phyloP scores from a whole-genome alignment of 305 asterid genomes.

The Euphrasia arctica region DNA sequence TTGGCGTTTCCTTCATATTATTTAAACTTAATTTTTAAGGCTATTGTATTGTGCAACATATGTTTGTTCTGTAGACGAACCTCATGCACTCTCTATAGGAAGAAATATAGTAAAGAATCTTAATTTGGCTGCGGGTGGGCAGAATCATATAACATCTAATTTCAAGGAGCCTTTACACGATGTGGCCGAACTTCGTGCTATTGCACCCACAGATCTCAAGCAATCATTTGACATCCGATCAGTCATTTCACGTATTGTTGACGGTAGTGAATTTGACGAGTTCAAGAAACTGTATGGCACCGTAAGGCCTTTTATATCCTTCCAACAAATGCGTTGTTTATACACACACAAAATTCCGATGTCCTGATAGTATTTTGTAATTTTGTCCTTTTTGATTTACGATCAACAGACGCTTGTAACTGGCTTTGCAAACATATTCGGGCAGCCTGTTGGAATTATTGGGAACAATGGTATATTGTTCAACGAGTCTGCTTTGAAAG shows the following conservation, averaged over 20 bases:
- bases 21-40: conserved; percentile 17
- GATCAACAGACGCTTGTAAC: conserved; percentile 80
- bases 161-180: conserved; percentile 79
- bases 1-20: conserved; percentile 9
- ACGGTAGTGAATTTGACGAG: conserved; percentile 95
- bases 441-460: conserved; percentile 91
- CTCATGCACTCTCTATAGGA: conserved; percentile 89
- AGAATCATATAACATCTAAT: conserved; percentile 39
- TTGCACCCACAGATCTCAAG: conserved; percentile 95
- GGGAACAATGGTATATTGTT: conserved; percentile 90
- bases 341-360: background rate
- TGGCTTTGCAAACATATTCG: conserved; percentile 82
- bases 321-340: conserved; percentile 1
- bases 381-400: conserved; percentile 21
- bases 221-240: conserved; percentile 82
- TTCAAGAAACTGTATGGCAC: conserved; percentile 98
- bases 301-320: conserved; percentile 57
- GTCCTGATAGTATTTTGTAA: conserved; percentile 15
- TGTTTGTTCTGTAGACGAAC: conserved; percentile 65
- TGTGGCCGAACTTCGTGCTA: conserved; percentile 70
- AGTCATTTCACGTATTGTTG: conserved; percentile 78
- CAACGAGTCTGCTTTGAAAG: conserved; percentile 93
- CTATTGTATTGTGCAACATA: conserved; percentile 23
- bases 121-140: conserved; percentile 65
- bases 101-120: conserved; percentile 86